phyloP scores from a whole-genome alignment of 1,139 yeast species.

The Waltiozyma solani region DNA sequence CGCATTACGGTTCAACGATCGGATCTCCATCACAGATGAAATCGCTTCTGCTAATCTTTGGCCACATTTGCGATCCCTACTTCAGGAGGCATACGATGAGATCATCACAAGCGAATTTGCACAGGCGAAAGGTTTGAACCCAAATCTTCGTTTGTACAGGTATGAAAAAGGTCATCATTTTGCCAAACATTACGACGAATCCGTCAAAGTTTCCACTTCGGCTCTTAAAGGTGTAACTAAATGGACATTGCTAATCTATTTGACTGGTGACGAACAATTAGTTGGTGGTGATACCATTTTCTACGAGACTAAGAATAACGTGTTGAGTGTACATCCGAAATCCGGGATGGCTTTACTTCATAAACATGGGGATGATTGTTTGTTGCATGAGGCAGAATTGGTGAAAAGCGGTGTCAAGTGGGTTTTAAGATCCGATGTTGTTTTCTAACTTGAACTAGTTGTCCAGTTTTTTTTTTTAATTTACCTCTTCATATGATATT shows the following conservation, averaged over 20 bases:
- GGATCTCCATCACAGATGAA: conserved; percentile 33
- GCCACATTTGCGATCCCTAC: conserved; percentile 29
- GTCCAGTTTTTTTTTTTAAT: conserved; percentile 22
- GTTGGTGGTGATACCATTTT: conserved; percentile 58
- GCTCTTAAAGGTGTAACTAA: conserved; percentile 31
- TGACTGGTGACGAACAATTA: conserved; percentile 47
- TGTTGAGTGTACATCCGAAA: conserved; percentile 30
- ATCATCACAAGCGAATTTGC: conserved; percentile 27
- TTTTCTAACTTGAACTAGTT: conserved; percentile 17
- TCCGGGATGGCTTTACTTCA: conserved; percentile 55
- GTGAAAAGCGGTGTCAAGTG: conserved; percentile 49
- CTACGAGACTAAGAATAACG: conserved; percentile 23
- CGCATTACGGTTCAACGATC: conserved; percentile 52
- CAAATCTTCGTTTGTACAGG: conserved; percentile 47
- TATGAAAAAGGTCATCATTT: conserved; percentile 52
- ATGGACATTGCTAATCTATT: conserved; percentile 53
- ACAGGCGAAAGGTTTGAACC: conserved; percentile 41
- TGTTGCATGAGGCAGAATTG: conserved; percentile 48
- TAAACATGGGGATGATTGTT: conserved; percentile 59
- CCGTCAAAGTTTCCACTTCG: conserved; percentile 29
- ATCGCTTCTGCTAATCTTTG: conserved; percentile 34
- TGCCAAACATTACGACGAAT: conserved; percentile 55
- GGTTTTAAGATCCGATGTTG: conserved; percentile 56
- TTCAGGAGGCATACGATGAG: conserved; percentile 13
- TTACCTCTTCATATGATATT: no score